Base-by-base conservation (phyloP, 1,284 basidiomycete genomes). In the Malassezia obtusa region DNA sequence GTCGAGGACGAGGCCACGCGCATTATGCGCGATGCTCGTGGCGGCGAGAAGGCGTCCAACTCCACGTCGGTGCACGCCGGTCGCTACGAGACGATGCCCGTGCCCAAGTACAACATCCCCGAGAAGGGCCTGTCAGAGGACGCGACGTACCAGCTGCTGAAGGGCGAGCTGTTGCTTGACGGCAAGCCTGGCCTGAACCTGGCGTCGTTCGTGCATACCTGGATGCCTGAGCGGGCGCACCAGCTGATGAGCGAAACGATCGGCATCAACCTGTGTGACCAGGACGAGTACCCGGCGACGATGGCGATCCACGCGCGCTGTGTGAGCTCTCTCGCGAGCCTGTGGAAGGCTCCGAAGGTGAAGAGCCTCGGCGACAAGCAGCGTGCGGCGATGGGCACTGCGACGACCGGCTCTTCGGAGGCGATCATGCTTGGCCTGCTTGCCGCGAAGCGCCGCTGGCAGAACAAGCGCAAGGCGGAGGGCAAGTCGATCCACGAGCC, bases 361-460 rank as follows among this genome's bases (percentile, higher is more conserved):
- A 41, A 48, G 31, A 57, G 57, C 49, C 45, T 46, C 10, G 53
- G 61, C 36, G 68, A 62, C 26, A 55, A 63, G 36, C 50, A 61
- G 15, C 58, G 62, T 41, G 50, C 63, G 14, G 71, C 71, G 26
- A 58, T 71, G 48, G 68, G 65, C 7, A 92, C 90, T 0, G 89
- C 91, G 0, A 94, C 90, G 2, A 92, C 90, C 1, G 91, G 91
- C 7, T 89, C 87, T 0, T 90, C 88, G 2, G 89, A 94, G 75
- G 90, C 76, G 3, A 74, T 91, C 65, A 87, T 90, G 76, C 84
- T 94, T 7, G 90, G 88, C 15, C 90, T 89, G 39, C 81, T 96
- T 19, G 88, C 91, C 15, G 86, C 95, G 83, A 96, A 96, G 78
- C 86, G 85, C 67, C 80, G 84, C 44, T 95, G 91, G 91, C 90